A percentile compares a stretch with the other conserved stretches of the same genome.
These are phyloP conservation scores for Cryptococcus sp. DNA, from an alignment of 1,284 basidiomycete genomes.

Conservation along the genomic window DNA sequence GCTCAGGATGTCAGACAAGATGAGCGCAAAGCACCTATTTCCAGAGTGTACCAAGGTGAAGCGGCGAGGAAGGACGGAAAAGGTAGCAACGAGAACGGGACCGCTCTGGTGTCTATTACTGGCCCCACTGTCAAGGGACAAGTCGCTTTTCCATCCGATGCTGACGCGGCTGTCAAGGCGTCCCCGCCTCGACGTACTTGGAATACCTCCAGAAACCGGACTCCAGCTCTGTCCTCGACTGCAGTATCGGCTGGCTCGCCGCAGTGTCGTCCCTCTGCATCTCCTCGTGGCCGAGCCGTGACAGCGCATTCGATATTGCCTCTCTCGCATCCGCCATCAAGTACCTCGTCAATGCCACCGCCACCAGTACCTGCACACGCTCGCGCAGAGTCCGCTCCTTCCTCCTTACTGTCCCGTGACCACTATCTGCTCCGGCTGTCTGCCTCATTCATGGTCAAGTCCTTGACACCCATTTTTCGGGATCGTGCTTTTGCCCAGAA, in stretches of 20 bases:
- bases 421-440: conserved; percentile 48
- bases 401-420: conserved; percentile 32
- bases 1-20: conserved; percentile 11
- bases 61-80: neutral
- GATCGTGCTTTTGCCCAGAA: conserved; percentile 28
- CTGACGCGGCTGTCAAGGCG: no score
- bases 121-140: no score
- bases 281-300: no score
- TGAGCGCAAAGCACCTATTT: neutral
- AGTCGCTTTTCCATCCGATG: no score
- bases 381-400: conserved; percentile 13
- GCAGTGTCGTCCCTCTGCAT: no score
- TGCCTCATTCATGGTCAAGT: conserved; percentile 42
- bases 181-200: no score
- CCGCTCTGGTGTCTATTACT: no score
- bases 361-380: conserved; percentile 9
- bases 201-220: no score
- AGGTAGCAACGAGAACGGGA: no score
- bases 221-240: no score
- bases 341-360: conserved; percentile 6
- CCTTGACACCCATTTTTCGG: conserved; percentile 37
- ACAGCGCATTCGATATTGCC: no score
- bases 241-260: no score
- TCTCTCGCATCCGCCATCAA: neutral
- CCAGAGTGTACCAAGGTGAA: neutral